Percentiles rank a stretch among this genome's conserved stretches.
These are phyloP conservation scores for Maudiozyma saulgeensis DNA, from an alignment of 805 yeast species.

Conservation along the genomic window DNA sequence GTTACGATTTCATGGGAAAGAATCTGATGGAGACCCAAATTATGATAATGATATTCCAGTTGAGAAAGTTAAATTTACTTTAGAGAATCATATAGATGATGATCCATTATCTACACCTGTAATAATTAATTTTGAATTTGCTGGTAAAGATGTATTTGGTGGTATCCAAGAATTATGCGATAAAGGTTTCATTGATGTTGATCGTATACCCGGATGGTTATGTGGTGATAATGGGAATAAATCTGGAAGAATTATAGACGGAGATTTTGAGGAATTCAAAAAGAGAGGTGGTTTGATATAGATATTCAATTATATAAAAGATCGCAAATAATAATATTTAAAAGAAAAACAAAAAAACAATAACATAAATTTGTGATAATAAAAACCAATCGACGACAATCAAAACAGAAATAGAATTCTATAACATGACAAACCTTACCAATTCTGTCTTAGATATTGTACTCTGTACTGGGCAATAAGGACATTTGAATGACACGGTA, in stretches of 20 bases:
- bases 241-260: constrained; percentile 39
- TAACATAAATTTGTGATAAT: too few species aligned
- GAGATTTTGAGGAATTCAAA: constrained; percentile 21
- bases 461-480: constrained; percentile 54
- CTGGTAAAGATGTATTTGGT: constrained; percentile 67
- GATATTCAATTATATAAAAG: background rate
- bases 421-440: constrained; percentile 35
- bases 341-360: too few species aligned
- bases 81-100: constrained; percentile 7
- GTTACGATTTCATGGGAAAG: background rate
- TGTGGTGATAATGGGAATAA: constrained; percentile 62
- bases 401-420: background rate
- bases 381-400: background rate
- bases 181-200: constrained; percentile 39
- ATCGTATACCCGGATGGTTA: constrained; percentile 62
- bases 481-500: constrained; percentile 51
- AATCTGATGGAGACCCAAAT: constrained; percentile 1
- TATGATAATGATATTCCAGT: constrained; percentile 49
- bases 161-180: constrained; percentile 65
- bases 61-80: constrained; percentile 38
- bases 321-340: background rate
- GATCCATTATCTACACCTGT: constrained; percentile 9
- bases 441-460: constrained; percentile 33
- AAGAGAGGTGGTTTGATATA: constrained; percentile 17
- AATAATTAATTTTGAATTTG: constrained; percentile 30